These are phyloP conservation scores for Fusarium nurragi DNA, from an alignment of 2,329 filamentous ascomycete genomes.

Conservation along the genomic window DNA sequence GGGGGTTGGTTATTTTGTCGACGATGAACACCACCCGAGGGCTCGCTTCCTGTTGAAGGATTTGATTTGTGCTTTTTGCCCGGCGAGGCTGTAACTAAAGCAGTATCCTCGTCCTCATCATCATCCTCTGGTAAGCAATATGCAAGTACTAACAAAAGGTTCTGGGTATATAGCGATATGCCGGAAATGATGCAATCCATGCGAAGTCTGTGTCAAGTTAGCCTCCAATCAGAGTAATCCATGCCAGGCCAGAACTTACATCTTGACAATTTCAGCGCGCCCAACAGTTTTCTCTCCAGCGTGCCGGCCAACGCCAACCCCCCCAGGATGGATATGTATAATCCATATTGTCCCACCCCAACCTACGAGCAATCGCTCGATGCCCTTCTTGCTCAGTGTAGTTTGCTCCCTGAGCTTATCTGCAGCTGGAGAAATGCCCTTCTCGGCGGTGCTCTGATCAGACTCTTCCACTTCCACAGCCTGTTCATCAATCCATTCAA, in stretches of 20 bases:
- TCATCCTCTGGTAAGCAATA: slow-evolving; percentile 82
- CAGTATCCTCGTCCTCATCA: slow-evolving; percentile 49
- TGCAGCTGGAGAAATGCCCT: slow-evolving; percentile 56
- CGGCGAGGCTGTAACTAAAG: slow-evolving; percentile 30
- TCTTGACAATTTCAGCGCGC: slow-evolving; percentile 89
- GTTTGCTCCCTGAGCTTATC: slow-evolving; percentile 61
- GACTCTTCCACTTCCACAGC: slow-evolving; percentile 76
- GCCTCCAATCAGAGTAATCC: slow-evolving; percentile 66
- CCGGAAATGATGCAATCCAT: slow-evolving; percentile 99
- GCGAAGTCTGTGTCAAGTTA: slow-evolving; percentile 71
- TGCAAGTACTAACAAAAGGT: slow-evolving; percentile 87
- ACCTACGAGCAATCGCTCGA: slow-evolving; percentile 87
- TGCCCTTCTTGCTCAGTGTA: slow-evolving; percentile 57
- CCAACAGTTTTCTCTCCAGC: slow-evolving; percentile 77
- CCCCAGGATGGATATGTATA: slow-evolving; percentile 85
- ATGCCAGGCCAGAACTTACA: slow-evolving; percentile 66
- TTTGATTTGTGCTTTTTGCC: slow-evolving; percentile 54
- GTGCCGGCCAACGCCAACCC: slow-evolving; percentile 71
- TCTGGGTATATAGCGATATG: slow-evolving; percentile 94
- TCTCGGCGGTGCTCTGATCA: slow-evolving; percentile 52
- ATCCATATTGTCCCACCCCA: slow-evolving; percentile 99
- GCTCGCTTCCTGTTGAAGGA: slow-evolving; percentile 62
- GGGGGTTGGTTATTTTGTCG: slow-evolving; percentile 84
- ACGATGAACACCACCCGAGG: slow-evolving; percentile 72
- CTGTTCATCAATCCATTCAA: slow-evolving; percentile 92